Percentiles rank a stretch among this genome's conserved stretches.
phyloP scores from a whole-genome alignment of 75 land plant genomes.

The Cryptomeria japonica region DNA sequence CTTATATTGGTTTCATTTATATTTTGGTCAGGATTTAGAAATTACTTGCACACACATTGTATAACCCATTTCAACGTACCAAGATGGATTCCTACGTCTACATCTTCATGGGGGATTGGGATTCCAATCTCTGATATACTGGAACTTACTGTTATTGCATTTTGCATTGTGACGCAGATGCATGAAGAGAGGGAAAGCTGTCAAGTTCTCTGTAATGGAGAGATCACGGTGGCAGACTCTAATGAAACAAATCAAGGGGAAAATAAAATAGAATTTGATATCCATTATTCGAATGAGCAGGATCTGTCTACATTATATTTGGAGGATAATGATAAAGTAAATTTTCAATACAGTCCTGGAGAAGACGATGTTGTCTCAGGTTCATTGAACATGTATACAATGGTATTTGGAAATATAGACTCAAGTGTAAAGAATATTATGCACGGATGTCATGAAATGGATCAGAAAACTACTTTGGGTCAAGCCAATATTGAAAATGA shows the following conservation, averaged over 20 bases:
- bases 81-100: background rate
- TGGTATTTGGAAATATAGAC: background rate
- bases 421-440: background rate
- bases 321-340: background rate
- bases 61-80: background rate
- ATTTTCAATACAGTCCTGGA: background rate
- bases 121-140: background rate
- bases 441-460: background rate
- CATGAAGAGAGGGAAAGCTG: background rate
- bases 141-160: background rate
- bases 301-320: background rate
- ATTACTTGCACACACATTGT: background rate
- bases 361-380: background rate
- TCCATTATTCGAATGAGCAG: background rate
- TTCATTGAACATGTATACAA: background rate
- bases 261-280: background rate
- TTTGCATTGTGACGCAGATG: slow-evolving; percentile 2
- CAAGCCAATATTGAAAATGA: background rate
- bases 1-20: background rate
- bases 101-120: background rate
- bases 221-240: background rate
- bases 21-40: background rate
- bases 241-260: background rate
- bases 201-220: background rate
- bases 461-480: background rate